Conservation (phyloP, 495 filamentous ascomycete species). For the Aspergillus incahuasiensis region DNA sequence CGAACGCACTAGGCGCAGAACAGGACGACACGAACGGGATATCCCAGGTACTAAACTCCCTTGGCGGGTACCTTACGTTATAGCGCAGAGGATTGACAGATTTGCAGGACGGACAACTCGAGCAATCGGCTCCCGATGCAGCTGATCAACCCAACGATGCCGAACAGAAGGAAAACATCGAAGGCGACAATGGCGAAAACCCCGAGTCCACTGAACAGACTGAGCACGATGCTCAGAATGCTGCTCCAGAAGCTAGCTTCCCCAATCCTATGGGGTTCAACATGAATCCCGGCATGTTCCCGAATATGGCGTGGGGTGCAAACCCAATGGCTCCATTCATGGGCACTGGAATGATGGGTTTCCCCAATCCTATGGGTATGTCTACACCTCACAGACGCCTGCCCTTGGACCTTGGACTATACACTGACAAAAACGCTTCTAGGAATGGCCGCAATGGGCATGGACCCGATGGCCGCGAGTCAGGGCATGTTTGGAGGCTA, state of each 20-base stretch:
- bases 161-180: not conserved
- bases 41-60: constrained; percentile 12
- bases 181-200: constrained; percentile 20
- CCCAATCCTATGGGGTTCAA: constrained; percentile 26
- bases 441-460: constrained; percentile 77
- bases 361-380: constrained; percentile 76
- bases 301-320: constrained; percentile 61
- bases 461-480: constrained; percentile 84
- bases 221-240: constrained; percentile 21
- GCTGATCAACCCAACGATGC: constrained; percentile 9
- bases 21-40: constrained; percentile 18
- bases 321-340: constrained; percentile 72
- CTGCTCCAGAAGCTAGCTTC: constrained; percentile 15
- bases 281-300: constrained; percentile 45
- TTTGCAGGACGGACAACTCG: constrained; percentile 6
- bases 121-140: constrained; percentile 2
- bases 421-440: constrained; percentile 17
- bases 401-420: not conserved
- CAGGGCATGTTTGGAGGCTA: constrained; percentile 87
- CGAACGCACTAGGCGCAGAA: constrained; percentile 8
- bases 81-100: not conserved
- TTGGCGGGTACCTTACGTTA: not conserved
- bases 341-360: constrained; percentile 69
- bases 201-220: constrained; percentile 16
- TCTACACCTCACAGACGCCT: constrained; percentile 15